Conservation (phyloP, 108 stramenopile species). For the Cafeteria roenbergensis region DNA sequence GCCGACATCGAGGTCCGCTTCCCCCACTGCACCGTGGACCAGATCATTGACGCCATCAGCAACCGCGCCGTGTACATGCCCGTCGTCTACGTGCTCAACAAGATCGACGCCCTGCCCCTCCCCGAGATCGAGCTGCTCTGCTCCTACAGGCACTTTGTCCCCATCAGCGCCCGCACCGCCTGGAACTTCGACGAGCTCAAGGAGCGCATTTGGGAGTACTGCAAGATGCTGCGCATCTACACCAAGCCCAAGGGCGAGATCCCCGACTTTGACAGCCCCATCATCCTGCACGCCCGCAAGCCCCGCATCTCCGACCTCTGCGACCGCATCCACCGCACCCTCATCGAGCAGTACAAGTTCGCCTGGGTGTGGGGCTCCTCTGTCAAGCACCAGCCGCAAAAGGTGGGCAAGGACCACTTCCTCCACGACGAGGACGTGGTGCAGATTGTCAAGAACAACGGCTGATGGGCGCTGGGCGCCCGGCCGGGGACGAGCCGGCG, state of each 20-base stretch:
- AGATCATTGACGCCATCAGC: slow-evolving; percentile 83
- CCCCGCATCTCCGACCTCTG: slow-evolving; percentile 92
- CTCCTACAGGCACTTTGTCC: slow-evolving; percentile 91
- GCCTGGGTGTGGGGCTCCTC: slow-evolving; percentile 85
- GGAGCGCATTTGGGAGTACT: slow-evolving; percentile 76
- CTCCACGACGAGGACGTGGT: slow-evolving; percentile 88
- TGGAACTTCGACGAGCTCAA: slow-evolving; percentile 92
- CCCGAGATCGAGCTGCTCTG: slow-evolving; percentile 93
- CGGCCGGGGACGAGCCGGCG: too few relatives aligned
- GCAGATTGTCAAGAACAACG: slow-evolving; percentile 68
- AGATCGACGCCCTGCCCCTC: slow-evolving; percentile 76
- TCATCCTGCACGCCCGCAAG: slow-evolving; percentile 80
- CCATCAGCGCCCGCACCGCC: slow-evolving; percentile 69
- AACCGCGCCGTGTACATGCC: slow-evolving; percentile 75
- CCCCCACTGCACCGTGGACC: slow-evolving; percentile 79
- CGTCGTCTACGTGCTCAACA: slow-evolving; percentile 73
- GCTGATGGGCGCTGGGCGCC: too few relatives aligned
- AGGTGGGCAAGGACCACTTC: slow-evolving; percentile 84
- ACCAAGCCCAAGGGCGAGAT: slow-evolving; percentile 96
- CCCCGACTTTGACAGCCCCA: slow-evolving; percentile 90
- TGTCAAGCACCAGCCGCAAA: slow-evolving; percentile 93
- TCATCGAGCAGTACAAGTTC: slow-evolving; percentile 70
- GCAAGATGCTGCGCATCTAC: slow-evolving; percentile 90
- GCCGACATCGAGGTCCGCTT: slow-evolving; percentile 61
- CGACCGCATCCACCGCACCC: slow-evolving; percentile 67